These are phyloP conservation scores for Candida sphagnicola DNA, from an alignment of 805 yeast genomes.

Conservation along the genomic window DNA sequence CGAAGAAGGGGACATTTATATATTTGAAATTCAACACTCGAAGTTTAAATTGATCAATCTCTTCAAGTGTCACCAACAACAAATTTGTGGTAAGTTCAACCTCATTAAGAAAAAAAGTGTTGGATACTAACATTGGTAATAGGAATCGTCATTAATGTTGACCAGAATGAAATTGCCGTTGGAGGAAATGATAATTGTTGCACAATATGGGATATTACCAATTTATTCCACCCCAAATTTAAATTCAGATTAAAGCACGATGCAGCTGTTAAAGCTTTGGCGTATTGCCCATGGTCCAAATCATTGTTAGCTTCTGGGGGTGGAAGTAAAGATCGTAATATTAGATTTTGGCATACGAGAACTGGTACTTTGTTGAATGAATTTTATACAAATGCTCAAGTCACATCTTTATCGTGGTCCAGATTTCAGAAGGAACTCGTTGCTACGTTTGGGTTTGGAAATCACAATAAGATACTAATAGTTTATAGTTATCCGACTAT, in stretches of 20 bases:
- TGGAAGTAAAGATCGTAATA: slow-evolving; percentile 75
- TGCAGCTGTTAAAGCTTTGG: slow-evolving; percentile 88
- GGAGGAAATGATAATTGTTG: slow-evolving; percentile 86
- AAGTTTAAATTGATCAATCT: slow-evolving; percentile 7
- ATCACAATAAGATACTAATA: slow-evolving; percentile 45
- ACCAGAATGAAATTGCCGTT: slow-evolving; percentile 57
- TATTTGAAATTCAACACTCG: slow-evolving; percentile 28
- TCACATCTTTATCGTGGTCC: slow-evolving; percentile 81
- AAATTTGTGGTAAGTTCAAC: slow-evolving; percentile 32
- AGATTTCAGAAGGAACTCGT: slow-evolving; percentile 55
- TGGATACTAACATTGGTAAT: slow-evolving; percentile 14
- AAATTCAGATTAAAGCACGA: slow-evolving; percentile 55
- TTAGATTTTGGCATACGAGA: slow-evolving; percentile 81
- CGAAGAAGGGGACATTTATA: slow-evolving; percentile 55
- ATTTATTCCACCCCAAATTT: slow-evolving; percentile 37
- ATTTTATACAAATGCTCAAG: slow-evolving; percentile 61
- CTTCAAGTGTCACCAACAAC: slow-evolving; percentile 29
- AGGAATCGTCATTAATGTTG: slow-evolving; percentile 59
- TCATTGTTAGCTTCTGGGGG: slow-evolving; percentile 86
- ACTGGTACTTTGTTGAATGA: slow-evolving; percentile 69
- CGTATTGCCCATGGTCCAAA: slow-evolving; percentile 88
- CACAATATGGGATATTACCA: slow-evolving; percentile 66
- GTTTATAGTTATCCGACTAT: slow-evolving; percentile 69
- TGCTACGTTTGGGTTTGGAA: slow-evolving; percentile 82
- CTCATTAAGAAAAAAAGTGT: background rate